Conservation (phyloP, 148 eudicot genomes). For the Cornus controversa region DNA sequence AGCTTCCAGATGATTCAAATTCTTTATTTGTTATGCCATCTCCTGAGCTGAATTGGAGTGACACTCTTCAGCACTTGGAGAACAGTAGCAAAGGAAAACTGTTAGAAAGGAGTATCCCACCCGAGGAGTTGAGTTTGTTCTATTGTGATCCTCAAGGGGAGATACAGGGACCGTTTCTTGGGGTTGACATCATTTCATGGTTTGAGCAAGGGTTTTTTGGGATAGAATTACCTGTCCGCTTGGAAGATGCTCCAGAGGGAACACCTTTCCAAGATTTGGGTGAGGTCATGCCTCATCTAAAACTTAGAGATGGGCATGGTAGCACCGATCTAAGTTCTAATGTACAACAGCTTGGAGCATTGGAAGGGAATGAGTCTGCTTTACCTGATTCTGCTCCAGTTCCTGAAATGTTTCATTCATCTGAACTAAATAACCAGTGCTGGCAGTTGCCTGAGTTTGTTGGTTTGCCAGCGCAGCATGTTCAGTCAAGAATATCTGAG, state of each 20-base stretch:
- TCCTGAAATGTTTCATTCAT: slow-evolving; percentile 34
- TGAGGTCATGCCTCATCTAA: slow-evolving; percentile 83
- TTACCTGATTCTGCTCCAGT: slow-evolving; percentile 24
- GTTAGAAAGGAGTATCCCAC: slow-evolving; percentile 31
- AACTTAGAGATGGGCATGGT: slow-evolving; percentile 37
- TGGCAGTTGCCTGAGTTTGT: slow-evolving; percentile 56
- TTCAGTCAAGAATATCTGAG: slow-evolving; percentile 35
- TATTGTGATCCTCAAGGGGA: slow-evolving; percentile 95
- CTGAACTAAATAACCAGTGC: slow-evolving; percentile 29
- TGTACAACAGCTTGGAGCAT: slow-evolving; percentile 30
- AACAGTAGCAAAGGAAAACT: slow-evolving; percentile 31
- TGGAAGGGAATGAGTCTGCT: slow-evolving; percentile 20
- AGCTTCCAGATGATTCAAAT: slow-evolving; percentile 49
- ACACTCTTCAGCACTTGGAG: slow-evolving; percentile 28
- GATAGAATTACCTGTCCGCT: slow-evolving; percentile 69
- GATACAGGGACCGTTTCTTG: slow-evolving; percentile 98
- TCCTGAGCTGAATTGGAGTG: slow-evolving; percentile 44
- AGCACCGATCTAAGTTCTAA: slow-evolving; percentile 27
- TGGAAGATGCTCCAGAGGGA: slow-evolving; percentile 71
- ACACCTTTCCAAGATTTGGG: slow-evolving; percentile 72
- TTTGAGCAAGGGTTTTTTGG: slow-evolving; percentile 97
- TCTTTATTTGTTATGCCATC: slow-evolving; percentile 43
- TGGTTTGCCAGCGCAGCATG: slow-evolving; percentile 31
- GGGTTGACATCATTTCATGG: slow-evolving; percentile 93
- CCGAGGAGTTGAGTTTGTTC: slow-evolving; percentile 59